phyloP scores from a whole-genome alignment of 2,329 filamentous ascomycete species.

The Neofusicoccum kwambonambiense region DNA sequence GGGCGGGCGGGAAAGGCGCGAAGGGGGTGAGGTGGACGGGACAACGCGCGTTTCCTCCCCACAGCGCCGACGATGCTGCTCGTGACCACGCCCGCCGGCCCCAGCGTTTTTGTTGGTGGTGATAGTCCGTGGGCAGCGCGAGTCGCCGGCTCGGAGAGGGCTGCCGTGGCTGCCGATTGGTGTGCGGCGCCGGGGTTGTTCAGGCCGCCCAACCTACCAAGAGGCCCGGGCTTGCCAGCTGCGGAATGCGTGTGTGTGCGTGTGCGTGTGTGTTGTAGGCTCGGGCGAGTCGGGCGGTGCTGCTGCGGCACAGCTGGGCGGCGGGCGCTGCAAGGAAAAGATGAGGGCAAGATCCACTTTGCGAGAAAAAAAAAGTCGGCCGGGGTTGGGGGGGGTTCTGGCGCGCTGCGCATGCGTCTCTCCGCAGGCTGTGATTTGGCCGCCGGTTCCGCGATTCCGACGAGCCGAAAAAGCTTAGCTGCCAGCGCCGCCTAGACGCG shows the following conservation, averaged over 20 bases:
- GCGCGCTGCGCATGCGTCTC: not conserved
- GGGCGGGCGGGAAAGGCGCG: not conserved
- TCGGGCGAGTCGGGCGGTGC: not conserved
- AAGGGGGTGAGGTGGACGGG: not conserved
- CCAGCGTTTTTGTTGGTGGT: not conserved
- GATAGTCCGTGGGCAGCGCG: not conserved
- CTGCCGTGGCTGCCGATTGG: conserved; percentile 1
- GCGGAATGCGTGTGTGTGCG: not conserved
- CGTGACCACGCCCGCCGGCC: not conserved
- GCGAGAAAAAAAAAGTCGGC: conserved; percentile 2
- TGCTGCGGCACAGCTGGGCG: not conserved
- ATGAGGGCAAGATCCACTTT: not conserved
- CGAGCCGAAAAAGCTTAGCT: conserved; percentile 13
- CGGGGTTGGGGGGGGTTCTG: not conserved
- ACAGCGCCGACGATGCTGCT: not conserved
- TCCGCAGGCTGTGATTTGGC: conserved; percentile 1
- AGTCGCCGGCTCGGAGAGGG: not conserved
- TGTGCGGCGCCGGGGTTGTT: not conserved
- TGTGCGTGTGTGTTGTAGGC: not conserved
- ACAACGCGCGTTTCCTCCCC: not conserved
- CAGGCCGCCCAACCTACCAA: not conserved
- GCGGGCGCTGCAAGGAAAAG: too few relatives aligned
- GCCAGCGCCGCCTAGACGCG: not conserved
- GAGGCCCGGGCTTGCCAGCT: not conserved
- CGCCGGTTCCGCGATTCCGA: conserved; percentile 5